Evolutionary conservation across 2,329 filamentous ascomycete genomes (phyloP), one percentile per base, ranked within the genome.

Genomic region (Fusarium humuli): DNA sequence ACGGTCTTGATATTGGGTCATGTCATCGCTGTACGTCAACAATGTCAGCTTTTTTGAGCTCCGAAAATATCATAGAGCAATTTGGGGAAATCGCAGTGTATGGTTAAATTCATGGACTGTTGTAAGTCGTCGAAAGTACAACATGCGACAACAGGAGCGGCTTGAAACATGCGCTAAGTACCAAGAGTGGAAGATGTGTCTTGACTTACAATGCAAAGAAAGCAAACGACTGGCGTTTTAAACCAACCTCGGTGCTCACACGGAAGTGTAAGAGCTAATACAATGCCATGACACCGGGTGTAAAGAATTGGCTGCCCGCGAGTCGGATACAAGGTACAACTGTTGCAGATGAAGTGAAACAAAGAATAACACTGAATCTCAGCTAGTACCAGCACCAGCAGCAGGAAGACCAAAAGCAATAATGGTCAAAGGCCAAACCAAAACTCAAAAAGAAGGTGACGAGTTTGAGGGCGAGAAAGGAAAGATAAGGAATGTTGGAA

Each of bases 361-460:
- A 61, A 57, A 64, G 40, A 30, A 57, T 50, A 55, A 56, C 49
- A 61, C 46, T 47, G 47, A 69, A 63, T 65, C 49, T 65, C 57
- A 62, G 60, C 57, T 69, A 73, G 69, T 47, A 75, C 69, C 70
- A 73, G 67, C 63, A 75, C 73, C 55, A 37, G 69, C 69, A 67
- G 45, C 44, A 54, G 27, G 16, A 61, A 55, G 27, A 74, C 53
- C 66, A 45, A 50, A 58, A 60, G 53, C 32, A 71, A 71, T 61
- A 63, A 67, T 62, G 64, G 60, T 61, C 65, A 55, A 64, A 68
- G 53, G 59, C 61, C 61, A 55, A 71, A 58, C 70, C 25, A 60
- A 62, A 66, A 63, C 54, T 37, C 63, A 34, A 58, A 59, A 56
- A 53, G 56, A 60, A 65, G 57, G 32, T 40, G 23, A 47, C 55